Base-by-base conservation (phyloP, 139 green algal species). In the Pleodorina starrii region DNA sequence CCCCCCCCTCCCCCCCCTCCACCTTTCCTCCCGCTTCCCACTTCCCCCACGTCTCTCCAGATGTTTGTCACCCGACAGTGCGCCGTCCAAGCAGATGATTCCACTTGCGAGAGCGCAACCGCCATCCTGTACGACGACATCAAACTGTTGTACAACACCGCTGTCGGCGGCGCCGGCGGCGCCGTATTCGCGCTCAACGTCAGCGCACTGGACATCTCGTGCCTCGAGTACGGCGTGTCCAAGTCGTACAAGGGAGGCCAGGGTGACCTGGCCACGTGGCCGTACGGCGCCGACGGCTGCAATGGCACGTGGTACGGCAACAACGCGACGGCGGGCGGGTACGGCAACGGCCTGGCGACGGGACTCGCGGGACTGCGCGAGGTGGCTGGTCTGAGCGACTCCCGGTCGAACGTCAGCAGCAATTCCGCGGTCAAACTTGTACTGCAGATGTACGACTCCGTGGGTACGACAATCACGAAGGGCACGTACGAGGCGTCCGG, bases 31-130 rank as follows among this genome's bases (percentile, higher is more conserved):
- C 63, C 63, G 29, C 63, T 40, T 40, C 63, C n/a, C 63, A 17
- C 63, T 7, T 40, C 11, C 29, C 29, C 63, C 63, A 5, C n/a
- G n/a, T n/a, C n/a, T n/a, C n/a, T 40, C 16, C 78, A 86, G 79
- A 86, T 86, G 36, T 86, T 74, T 57, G 57, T 51, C 0, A 74
- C 79, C 0, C 57, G 79, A 12, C 57, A 86, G 42, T 87, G 81
- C 63, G 81, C 36, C 2, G 44, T 87, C 23, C 32, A 59, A 29
- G 81, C 50, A 29, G 81, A 87, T 7, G 60, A 77, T 16, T 2
- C 2, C 43, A 48, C 43, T 1, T 87, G 81, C 60, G 2, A 10
- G 16, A 48, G 4, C 6, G 60, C 60, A 4, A 48, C 16, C 43
- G 25, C 77, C 2, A 27, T 10, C 29, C 42, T 87, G 14, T 38